phyloP scores from a whole-genome alignment of 192 early-diverging fungal species.

The Chytriomyces hyalinus region DNA sequence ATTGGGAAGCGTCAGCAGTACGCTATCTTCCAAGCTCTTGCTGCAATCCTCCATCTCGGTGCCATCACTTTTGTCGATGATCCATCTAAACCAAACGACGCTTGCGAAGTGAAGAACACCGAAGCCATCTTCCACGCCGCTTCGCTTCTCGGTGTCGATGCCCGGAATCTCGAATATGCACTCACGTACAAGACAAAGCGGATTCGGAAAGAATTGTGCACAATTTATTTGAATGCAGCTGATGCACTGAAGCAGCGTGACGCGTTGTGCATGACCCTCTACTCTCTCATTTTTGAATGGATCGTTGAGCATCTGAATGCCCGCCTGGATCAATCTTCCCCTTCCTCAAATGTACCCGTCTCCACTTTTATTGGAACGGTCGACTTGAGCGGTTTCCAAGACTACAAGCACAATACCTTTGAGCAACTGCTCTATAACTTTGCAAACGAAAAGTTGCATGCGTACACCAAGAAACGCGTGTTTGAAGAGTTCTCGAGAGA shows the following conservation, averaged over 20 bases:
- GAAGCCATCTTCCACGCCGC: constrained; percentile 77
- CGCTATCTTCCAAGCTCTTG: constrained; percentile 82
- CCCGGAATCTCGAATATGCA: constrained; percentile 69
- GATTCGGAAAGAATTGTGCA: constrained; percentile 84
- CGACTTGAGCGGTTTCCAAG: constrained; percentile 77
- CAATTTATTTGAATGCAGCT: constrained; percentile 83
- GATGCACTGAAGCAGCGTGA: constrained; percentile 83
- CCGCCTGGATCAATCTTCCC: constrained; percentile 72
- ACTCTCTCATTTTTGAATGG: constrained; percentile 86
- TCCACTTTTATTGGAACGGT: constrained; percentile 83
- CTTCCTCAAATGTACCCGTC: constrained; percentile 41
- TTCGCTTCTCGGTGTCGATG: constrained; percentile 77
- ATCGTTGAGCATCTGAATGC: constrained; percentile 91
- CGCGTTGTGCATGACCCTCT: constrained; percentile 79
- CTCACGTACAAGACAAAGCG: constrained; percentile 83
- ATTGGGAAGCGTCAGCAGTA: constrained; percentile 68
- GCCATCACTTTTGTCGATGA: constrained; percentile 84
- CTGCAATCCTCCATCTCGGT: constrained; percentile 90
- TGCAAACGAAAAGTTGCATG: constrained; percentile 64
- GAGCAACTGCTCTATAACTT: constrained; percentile 59
- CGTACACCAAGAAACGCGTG: constrained; percentile 61
- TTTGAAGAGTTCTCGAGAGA: constrained; percentile 66
- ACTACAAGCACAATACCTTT: constrained; percentile 42
- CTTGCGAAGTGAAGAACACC: constrained; percentile 75
- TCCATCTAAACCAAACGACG: constrained; percentile 68